Conservation (phyloP, 2,329 filamentous ascomycete species). For the Scolecobasidium constrictum region DNA sequence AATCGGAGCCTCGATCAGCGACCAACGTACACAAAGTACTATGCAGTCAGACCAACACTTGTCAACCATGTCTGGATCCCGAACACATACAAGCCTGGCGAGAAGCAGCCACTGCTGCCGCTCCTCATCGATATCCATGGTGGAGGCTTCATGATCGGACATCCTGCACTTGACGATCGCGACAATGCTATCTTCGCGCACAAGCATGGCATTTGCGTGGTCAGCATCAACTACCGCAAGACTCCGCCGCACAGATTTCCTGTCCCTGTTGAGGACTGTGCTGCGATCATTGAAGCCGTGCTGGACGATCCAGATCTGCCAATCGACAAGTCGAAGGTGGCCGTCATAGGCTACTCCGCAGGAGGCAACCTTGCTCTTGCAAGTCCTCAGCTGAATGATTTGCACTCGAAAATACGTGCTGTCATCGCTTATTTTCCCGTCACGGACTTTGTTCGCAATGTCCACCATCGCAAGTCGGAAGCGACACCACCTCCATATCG, state of each 20-base stretch:
- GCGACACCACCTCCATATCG: neutral
- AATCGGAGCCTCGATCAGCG: neutral
- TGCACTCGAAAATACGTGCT: neutral
- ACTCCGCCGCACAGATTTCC: constrained; percentile 37
- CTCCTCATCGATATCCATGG: constrained; percentile 42
- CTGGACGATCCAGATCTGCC: constrained; percentile 35
- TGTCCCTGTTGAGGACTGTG: constrained; percentile 32
- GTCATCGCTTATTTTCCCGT: neutral
- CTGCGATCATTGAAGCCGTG: constrained; percentile 30
- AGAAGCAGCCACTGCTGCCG: constrained; percentile 18
- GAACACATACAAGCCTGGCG: neutral
- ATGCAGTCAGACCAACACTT: neutral
- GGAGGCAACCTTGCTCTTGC: constrained; percentile 39
- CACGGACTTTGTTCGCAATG: neutral
- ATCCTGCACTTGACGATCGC: constrained; percentile 33
- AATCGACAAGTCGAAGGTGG: constrained; percentile 32
- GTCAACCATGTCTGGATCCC: neutral
- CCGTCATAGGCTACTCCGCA: constrained; percentile 39
- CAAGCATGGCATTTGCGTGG: constrained; percentile 30
- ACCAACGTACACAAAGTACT: neutral
- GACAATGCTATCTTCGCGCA: constrained; percentile 36
- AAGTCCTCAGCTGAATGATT: neutral
- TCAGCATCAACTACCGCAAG: constrained; percentile 40
- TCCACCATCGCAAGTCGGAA: neutral
- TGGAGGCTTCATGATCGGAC: constrained; percentile 38